Conservation (phyloP, 2,329 filamentous ascomycete genomes). For the Aspergillus hortae region DNA sequence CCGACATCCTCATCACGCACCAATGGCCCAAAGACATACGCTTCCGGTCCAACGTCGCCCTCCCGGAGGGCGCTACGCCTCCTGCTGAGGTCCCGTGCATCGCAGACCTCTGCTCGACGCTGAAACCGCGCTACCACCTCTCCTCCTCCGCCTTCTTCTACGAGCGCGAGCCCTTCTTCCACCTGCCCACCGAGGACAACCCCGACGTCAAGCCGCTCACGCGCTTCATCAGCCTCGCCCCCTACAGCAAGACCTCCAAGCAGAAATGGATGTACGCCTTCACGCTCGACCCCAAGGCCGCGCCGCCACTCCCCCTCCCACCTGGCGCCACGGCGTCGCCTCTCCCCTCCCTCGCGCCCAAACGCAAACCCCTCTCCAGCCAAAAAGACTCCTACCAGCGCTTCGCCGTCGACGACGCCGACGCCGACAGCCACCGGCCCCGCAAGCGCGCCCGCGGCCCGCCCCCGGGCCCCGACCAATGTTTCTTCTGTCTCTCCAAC, state of each 20-base stretch:
- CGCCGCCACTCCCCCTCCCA: constrained; percentile 60
- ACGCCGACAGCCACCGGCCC: constrained; percentile 33
- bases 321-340: constrained; percentile 73
- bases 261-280: constrained; percentile 64
- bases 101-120: constrained; percentile 69
- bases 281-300: constrained; percentile 61
- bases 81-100: constrained; percentile 62
- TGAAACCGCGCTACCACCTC: constrained; percentile 93
- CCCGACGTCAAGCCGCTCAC: constrained; percentile 63
- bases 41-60: constrained; percentile 61
- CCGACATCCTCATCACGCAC: constrained; percentile 83
- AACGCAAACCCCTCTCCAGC: constrained; percentile 50
- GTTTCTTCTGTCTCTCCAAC: constrained; percentile 95
- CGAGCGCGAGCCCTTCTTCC: constrained; percentile 90
- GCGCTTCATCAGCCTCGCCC: constrained; percentile 84
- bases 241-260: constrained; percentile 71
- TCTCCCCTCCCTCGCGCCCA: constrained; percentile 49
- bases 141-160: constrained; percentile 72
- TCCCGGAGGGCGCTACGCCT: constrained; percentile 53
- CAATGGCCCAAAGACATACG: constrained; percentile 78
- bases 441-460: constrained; percentile 46
- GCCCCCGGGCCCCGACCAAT: constrained; percentile 66
- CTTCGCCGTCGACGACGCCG: constrained; percentile 37
- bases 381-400: constrained; percentile 36
- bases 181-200: constrained; percentile 52